These are phyloP conservation scores for Ogataea methylovora DNA, from an alignment of 805 yeast species.

Conservation along the genomic window DNA sequence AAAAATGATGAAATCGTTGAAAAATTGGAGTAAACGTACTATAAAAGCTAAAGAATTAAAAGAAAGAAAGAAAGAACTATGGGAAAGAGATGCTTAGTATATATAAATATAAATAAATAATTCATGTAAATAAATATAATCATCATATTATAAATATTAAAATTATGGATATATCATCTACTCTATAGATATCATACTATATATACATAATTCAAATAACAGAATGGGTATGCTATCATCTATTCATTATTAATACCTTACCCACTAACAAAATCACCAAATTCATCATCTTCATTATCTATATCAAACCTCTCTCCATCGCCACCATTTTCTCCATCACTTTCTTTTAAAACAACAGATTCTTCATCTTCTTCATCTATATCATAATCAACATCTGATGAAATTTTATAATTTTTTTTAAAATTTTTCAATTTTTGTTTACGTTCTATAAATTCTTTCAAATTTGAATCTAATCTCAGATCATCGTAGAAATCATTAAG, in stretches of 20 bases:
- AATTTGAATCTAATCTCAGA: slow-evolving; percentile 10
- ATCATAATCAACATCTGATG: not conserved
- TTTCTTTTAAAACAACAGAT: not conserved
- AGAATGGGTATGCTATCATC: too few species aligned
- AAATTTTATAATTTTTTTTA: slow-evolving; percentile 3
- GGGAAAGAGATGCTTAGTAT: slow-evolving; percentile 18
- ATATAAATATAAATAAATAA: slow-evolving; percentile 4
- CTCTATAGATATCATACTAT: too few species aligned
- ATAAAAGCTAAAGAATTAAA: slow-evolving; percentile 16
- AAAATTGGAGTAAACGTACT: slow-evolving; percentile 19
- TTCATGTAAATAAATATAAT: too few species aligned
- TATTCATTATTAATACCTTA: too few species aligned
- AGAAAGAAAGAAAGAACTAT: slow-evolving; percentile 13
- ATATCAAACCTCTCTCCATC: slow-evolving; percentile 2
- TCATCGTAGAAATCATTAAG: slow-evolving; percentile 20
- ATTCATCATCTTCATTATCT: slow-evolving; percentile 14
- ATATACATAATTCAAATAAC: too few species aligned
- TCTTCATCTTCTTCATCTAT: slow-evolving; percentile 2
- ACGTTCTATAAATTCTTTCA: slow-evolving; percentile 12
- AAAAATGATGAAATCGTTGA: slow-evolving; percentile 11
- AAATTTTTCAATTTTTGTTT: slow-evolving; percentile 9
- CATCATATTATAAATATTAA: too few species aligned
- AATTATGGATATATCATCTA: too few species aligned
- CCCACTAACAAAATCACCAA: slow-evolving; percentile 22
- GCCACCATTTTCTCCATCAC: not conserved